phyloP scores from a whole-genome alignment of 768 basidiomycete species.

The Podaxis pistillaris region DNA sequence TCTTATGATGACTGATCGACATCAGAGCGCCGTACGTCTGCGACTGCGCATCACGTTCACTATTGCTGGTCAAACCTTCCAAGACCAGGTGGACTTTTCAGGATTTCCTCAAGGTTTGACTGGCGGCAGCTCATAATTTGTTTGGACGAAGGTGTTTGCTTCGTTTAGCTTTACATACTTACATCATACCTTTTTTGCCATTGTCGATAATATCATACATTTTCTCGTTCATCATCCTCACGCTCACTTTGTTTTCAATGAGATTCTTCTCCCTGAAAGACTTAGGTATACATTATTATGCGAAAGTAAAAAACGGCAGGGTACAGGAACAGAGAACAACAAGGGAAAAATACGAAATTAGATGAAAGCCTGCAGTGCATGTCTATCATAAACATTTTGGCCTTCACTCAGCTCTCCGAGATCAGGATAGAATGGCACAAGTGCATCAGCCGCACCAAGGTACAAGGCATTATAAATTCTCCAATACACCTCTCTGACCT shows the following conservation, averaged over 20 bases:
- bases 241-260: neutral
- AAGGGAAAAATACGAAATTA: slow-evolving; percentile 28
- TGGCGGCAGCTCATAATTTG: slow-evolving; percentile 36
- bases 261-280: neutral
- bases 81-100: slow-evolving; percentile 94
- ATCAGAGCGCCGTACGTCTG: slow-evolving; percentile 78
- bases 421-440: slow-evolving; percentile 96
- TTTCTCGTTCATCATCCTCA: neutral
- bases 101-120: slow-evolving; percentile 83
- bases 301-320: neutral
- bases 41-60: slow-evolving; percentile 81
- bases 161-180: neutral
- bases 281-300: slow-evolving; percentile 4
- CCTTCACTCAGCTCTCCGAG: slow-evolving; percentile 88
- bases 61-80: slow-evolving; percentile 64
- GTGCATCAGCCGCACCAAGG: slow-evolving; percentile 83
- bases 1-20: slow-evolving; percentile 11
- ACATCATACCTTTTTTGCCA: neutral
- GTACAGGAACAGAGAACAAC: neutral
- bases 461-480: slow-evolving; percentile 93
- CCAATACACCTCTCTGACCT: slow-evolving; percentile 99
- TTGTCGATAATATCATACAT: neutral
- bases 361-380: slow-evolving; percentile 82
- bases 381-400: slow-evolving; percentile 84
- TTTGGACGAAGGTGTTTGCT: neutral